Conservation (phyloP, 345 rosid genomes). For the Rhizophora mangle region DNA sequence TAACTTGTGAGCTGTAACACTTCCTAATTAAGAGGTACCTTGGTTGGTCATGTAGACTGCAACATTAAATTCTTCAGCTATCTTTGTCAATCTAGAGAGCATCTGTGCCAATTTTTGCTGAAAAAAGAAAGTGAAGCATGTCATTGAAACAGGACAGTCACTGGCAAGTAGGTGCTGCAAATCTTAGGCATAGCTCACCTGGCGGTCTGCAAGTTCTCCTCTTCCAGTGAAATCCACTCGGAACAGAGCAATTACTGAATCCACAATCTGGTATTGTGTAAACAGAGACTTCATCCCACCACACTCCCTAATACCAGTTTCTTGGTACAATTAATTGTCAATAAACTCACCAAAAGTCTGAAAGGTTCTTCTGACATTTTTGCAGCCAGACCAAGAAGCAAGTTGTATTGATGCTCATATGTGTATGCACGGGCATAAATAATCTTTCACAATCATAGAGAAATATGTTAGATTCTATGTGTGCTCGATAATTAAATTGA, state of each 20-base stretch:
- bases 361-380: conserved; percentile 96
- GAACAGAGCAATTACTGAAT: conserved; percentile 80
- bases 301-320: not conserved
- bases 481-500: not conserved
- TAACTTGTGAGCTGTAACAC: not conserved
- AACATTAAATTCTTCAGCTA: conserved; percentile 89
- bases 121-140: conserved; percentile 14
- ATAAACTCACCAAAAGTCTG: conserved; percentile 57
- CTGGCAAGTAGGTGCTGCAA: too few species aligned
- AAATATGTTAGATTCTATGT: conserved; percentile 1
- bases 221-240: conserved; percentile 85
- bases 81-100: conserved; percentile 77
- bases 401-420: conserved; percentile 78
- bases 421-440: conserved; percentile 89
- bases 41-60: conserved; percentile 95
- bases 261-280: conserved; percentile 57
- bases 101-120: conserved; percentile 97
- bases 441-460: conserved; percentile 52
- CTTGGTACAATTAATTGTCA: not conserved
- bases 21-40: conserved; percentile 36
- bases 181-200: conserved; percentile 38
- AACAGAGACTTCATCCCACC: conserved; percentile 15
- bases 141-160: conserved; percentile 7
- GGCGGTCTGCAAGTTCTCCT: conserved; percentile 89
- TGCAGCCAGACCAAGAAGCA: conserved; percentile 91